Evolutionary conservation across 352 stramenopile species (phyloP).

Genomic region (Hyaloperonospora arabidopsidis): DNA sequence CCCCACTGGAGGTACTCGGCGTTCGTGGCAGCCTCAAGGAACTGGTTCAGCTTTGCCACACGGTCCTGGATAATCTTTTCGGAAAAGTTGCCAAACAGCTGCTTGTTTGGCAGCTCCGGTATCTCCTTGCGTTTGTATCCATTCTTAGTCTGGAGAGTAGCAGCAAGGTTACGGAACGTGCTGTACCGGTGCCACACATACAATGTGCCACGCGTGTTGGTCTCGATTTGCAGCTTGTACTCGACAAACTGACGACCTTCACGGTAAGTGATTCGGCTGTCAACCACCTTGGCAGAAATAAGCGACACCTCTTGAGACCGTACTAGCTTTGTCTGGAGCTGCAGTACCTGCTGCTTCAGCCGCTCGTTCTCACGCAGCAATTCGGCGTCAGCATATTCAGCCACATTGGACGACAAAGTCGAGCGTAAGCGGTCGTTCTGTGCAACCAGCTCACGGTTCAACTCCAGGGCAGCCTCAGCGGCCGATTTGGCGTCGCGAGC

Average conservation of each 20-base stretch:
- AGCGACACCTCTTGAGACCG: conserved; percentile 58
- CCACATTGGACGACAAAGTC: conserved; percentile 57
- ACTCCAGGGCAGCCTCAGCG: conserved; percentile 45
- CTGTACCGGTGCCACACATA: conserved; percentile 74
- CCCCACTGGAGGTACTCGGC: conserved; percentile 69
- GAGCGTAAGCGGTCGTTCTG: conserved; percentile 61
- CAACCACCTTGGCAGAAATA: conserved; percentile 61
- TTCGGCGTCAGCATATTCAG: conserved; percentile 60
- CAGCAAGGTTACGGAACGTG: conserved; percentile 69
- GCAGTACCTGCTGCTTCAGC: conserved; percentile 59
- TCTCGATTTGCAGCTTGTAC: conserved; percentile 73
- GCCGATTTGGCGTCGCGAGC: conserved; percentile 66
- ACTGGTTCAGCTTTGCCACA: conserved; percentile 64
- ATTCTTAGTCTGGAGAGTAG: conserved; percentile 68
- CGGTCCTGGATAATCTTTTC: conserved; percentile 74
- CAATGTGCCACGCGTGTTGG: conserved; percentile 54
- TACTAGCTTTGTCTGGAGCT: conserved; percentile 63
- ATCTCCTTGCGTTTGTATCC: conserved; percentile 69
- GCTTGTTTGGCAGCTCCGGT: conserved; percentile 64
- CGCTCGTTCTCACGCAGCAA: conserved; percentile 62
- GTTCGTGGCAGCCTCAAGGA: conserved; percentile 64
- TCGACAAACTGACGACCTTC: conserved; percentile 67
- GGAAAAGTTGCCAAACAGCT: conserved; percentile 62
- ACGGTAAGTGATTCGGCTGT: conserved; percentile 59
- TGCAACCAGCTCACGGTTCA: conserved; percentile 51